Percentiles rank a stretch among this genome's conserved stretches.
Conservation (phyloP, 2,329 filamentous ascomycete species). For the Pleomassaria siparia region DNA sequence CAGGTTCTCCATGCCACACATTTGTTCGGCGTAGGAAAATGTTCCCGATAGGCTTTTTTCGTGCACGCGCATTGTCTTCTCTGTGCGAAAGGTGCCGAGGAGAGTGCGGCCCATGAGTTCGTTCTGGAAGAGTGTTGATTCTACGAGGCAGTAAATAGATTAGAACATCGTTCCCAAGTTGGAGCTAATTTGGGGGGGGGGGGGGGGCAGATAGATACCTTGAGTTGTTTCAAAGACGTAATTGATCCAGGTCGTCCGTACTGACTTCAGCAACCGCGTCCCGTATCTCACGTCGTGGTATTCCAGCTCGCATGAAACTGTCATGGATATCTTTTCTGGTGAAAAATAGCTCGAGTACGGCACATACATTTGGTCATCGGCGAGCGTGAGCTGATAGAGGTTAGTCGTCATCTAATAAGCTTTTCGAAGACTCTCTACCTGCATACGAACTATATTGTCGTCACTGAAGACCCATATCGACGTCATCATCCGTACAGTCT, state of each 20-base stretch:
- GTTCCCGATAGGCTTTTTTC: conserved; percentile 45
- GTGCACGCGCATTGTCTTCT: conserved; percentile 49
- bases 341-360: conserved; percentile 51
- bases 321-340: conserved; percentile 47
- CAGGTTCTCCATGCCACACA: conserved; percentile 52
- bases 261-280: conserved; percentile 31
- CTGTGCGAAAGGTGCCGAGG: conserved; percentile 46
- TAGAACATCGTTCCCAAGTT: not conserved
- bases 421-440: too few species aligned
- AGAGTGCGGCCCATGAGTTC: conserved; percentile 50
- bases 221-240: conserved; percentile 44
- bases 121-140: conserved; percentile 47
- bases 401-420: too few species aligned
- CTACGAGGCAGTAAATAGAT: conserved; percentile 8
- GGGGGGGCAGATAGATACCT: conserved; percentile 18
- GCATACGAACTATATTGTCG: conserved; percentile 45
- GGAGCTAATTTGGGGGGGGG: not conserved
- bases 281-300: conserved; percentile 45
- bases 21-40: conserved; percentile 51
- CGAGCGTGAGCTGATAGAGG: conserved; percentile 47
- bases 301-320: conserved; percentile 40
- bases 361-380: conserved; percentile 45
- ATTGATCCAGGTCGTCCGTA: conserved; percentile 49
- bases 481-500: conserved; percentile 40
- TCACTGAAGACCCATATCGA: conserved; percentile 50